Conservation (phyloP, 2,329 filamentous ascomycete genomes). For the Fusarium lyarnte region DNA sequence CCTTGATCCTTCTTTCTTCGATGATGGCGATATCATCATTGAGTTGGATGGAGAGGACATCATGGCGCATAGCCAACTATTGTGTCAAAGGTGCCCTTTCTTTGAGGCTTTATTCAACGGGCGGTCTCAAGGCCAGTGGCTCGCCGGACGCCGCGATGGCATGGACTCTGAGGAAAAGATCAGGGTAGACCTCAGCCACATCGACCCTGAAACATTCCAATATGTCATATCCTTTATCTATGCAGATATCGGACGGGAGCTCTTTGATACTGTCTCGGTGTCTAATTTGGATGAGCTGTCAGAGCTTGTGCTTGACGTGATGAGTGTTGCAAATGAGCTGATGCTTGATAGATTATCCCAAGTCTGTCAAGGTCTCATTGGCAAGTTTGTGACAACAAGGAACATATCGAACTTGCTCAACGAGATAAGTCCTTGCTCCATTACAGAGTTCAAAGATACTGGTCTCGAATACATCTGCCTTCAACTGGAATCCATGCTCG, state of each 20-base stretch:
- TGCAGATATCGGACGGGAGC: constrained; percentile 78
- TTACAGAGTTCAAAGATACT: constrained; percentile 86
- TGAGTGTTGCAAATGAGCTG: constrained; percentile 89
- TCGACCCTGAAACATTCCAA: constrained; percentile 76
- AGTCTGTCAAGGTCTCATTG: constrained; percentile 86
- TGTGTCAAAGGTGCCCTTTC: constrained; percentile 89
- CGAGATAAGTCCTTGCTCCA: constrained; percentile 82
- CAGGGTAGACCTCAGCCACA: constrained; percentile 83
- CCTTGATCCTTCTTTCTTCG: constrained; percentile 75
- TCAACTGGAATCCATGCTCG: constrained; percentile 90
- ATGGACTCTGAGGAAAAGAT: constrained; percentile 56
- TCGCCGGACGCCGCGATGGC: constrained; percentile 71
- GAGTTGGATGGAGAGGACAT: constrained; percentile 80
- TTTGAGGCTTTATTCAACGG: constrained; percentile 91
- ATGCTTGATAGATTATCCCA: constrained; percentile 94
- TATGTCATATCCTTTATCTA: constrained; percentile 87
- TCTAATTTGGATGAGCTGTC: constrained; percentile 83
- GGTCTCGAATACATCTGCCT: constrained; percentile 91
- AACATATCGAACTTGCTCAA: constrained; percentile 90
- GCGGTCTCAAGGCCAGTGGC: constrained; percentile 86
- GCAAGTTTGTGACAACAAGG: constrained; percentile 83
- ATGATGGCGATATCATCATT: constrained; percentile 80
- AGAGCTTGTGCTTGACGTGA: constrained; percentile 89
- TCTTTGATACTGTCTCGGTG: constrained; percentile 81
- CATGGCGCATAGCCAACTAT: constrained; percentile 77